Evolutionary conservation across 2,329 filamentous ascomycete genomes (phyloP).

Genomic region (Zymoseptoria brevis): DNA sequence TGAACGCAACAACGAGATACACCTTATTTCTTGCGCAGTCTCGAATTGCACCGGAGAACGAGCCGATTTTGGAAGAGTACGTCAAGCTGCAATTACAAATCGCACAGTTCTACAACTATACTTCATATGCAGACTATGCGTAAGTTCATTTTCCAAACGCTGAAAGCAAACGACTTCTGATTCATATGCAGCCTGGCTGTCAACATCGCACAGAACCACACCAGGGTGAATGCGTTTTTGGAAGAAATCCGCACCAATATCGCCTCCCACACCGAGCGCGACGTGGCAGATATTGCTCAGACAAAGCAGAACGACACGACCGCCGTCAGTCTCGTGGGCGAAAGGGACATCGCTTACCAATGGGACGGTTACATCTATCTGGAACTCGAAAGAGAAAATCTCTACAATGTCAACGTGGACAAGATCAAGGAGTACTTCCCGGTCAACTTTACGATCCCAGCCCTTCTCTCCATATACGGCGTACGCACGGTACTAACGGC

Average conservation of each 20-base stretch:
- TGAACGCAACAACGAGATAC: neutral
- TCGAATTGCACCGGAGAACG: neutral
- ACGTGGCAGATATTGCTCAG: neutral
- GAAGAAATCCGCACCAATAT: neutral
- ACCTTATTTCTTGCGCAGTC: neutral
- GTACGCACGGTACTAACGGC: too few relatives aligned
- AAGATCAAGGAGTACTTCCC: conserved; percentile 41
- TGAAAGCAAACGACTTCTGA: neutral
- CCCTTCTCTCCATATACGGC: neutral
- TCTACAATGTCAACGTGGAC: conserved; percentile 70
- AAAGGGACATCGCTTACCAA: neutral
- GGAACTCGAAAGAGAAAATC: conserved; percentile 65
- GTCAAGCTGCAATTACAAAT: neutral
- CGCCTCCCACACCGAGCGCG: neutral
- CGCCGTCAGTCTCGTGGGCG: neutral
- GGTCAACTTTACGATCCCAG: neutral
- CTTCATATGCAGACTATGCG: neutral
- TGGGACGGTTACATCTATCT: conserved; percentile 12
- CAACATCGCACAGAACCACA: neutral
- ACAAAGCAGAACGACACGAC: neutral
- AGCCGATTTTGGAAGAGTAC: neutral
- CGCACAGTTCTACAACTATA: neutral
- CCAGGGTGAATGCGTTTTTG: neutral
- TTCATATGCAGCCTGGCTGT: neutral
- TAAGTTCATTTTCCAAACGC: neutral